Conservation (phyloP, 345 rosid species). For the Corchorus olitorius region DNA sequence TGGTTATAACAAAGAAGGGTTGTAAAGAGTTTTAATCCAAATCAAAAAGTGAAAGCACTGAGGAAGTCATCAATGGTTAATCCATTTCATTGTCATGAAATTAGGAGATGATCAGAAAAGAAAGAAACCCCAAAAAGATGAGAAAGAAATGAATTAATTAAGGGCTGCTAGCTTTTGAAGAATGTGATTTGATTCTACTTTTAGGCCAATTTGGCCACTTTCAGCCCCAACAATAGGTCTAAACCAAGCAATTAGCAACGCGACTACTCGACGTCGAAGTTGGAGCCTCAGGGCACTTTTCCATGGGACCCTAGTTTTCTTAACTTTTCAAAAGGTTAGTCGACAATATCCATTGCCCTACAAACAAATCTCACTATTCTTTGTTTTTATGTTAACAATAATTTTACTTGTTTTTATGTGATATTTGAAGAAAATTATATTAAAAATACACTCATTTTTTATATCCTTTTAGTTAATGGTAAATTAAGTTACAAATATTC, state of each 20-base stretch:
- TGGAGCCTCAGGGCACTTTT: constrained; percentile 6
- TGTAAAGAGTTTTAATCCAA: neutral
- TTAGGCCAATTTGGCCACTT: constrained; percentile 14
- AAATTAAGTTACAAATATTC: too few species aligned
- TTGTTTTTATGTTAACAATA: too few species aligned
- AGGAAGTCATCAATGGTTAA: neutral
- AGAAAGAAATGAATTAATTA: neutral
- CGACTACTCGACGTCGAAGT: constrained; percentile 65
- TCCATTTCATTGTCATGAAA: neutral
- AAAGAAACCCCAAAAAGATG: neutral
- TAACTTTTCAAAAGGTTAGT: neutral
- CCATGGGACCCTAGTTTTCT: neutral
- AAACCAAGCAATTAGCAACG: constrained; percentile 28
- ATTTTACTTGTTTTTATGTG: neutral
- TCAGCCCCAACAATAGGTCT: constrained; percentile 10
- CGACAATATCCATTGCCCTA: neutral
- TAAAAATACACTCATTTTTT: too few species aligned
- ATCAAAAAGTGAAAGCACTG: neutral
- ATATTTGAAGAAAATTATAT: too few species aligned
- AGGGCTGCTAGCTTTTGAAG: neutral
- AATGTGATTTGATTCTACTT: neutral
- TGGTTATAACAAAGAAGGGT: neutral
- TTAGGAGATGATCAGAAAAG: neutral
- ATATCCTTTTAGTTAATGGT: too few species aligned
- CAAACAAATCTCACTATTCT: too few species aligned